Base-by-base conservation (phyloP, 352 stramenopile genomes). In the Peronospora farinosa region DNA sequence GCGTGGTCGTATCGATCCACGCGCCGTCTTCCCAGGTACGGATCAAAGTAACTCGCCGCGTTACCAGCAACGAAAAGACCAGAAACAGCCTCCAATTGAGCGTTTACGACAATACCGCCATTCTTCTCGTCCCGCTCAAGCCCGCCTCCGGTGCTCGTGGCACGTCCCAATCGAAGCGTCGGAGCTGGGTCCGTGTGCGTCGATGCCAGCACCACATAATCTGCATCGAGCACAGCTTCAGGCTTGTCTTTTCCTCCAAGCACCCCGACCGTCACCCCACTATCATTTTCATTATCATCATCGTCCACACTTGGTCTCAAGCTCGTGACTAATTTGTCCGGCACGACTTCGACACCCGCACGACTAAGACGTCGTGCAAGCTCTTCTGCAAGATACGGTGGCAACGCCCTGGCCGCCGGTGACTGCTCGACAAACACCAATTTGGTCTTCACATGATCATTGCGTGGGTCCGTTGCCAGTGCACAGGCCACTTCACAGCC, bases 1-100 rank as follows among this genome's bases (percentile, higher is more conserved):
- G 87, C 86, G 51, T 96, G 88, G 59, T 97, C 89, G 59, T 96
- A 97, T 5, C 81, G 69, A 50, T 96, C 87, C 15, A 96, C 82
- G n/a, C 89, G 81, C 7, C 88, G 70, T 15, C 87, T 63, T 0
- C 88, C 88, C 35, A 97, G 44, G 40, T 86, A 87, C 35, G 79
- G 76, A 47, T 97, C 89, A 45, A 78, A 96, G 63, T 96, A 97
- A 37, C 81, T 95, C 0, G 89, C 89, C 0, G 80, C 71, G 39
- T 91, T 93, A 3, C 89, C 89, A 9, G 89, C 89, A 8, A 95
- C 86, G 53, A 96, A 97, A 5, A 97, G 58, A 2, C 88, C 86
- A 7, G 82, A 84, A 40, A 95, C 75, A 19, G 86, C 87, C 52
- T 97, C 89, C 15, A 97, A 69, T 42, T 92, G 71, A 4, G 74